These are phyloP conservation scores for Coemansia sp. DNA, from an alignment of 192 early-diverging fungal genomes.

Conservation along the genomic window DNA sequence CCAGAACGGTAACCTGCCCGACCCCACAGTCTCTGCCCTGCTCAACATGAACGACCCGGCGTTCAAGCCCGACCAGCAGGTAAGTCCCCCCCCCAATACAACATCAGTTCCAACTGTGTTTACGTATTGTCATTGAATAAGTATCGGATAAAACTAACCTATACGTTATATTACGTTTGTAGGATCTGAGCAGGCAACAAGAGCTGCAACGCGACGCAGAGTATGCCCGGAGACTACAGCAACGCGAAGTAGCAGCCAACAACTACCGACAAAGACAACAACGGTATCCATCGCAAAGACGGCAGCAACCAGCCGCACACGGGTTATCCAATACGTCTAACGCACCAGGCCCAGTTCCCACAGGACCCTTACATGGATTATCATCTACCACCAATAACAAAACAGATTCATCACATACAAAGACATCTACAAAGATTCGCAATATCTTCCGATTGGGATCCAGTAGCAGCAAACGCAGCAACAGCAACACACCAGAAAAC, in stretches of 20 bases:
- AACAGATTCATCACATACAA: not conserved
- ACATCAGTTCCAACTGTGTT: too few species aligned
- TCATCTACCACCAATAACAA: not conserved
- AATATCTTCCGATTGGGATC: slow-evolving; percentile 32
- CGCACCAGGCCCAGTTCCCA: too few species aligned
- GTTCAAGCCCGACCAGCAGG: slow-evolving; percentile 30
- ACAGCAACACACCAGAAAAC: not conserved
- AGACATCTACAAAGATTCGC: slow-evolving; percentile 29
- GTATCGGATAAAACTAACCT: too few species aligned
- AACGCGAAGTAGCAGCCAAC: slow-evolving; percentile 22
- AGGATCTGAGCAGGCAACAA: slow-evolving; percentile 11
- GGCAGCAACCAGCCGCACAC: too few species aligned
- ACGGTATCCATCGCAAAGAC: slow-evolving; percentile 6
- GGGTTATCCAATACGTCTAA: too few species aligned
- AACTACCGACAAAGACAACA: slow-evolving; percentile 10
- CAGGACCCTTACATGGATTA: too few species aligned
- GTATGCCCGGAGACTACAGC: slow-evolving; percentile 23
- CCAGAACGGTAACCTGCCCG: slow-evolving; percentile 18
- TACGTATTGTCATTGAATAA: too few species aligned
- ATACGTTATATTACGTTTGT: not conserved
- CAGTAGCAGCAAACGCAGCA: not conserved
- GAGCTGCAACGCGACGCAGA: slow-evolving; percentile 22
- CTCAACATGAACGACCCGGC: slow-evolving; percentile 39
- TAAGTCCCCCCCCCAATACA: too few species aligned
- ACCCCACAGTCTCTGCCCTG: slow-evolving; percentile 18